Percentiles rank a stretch among this genome's conserved stretches.
These are phyloP conservation scores for Paramecium octaurelia DNA, from an alignment of 73 alveolate species.

Conservation along the genomic window DNA sequence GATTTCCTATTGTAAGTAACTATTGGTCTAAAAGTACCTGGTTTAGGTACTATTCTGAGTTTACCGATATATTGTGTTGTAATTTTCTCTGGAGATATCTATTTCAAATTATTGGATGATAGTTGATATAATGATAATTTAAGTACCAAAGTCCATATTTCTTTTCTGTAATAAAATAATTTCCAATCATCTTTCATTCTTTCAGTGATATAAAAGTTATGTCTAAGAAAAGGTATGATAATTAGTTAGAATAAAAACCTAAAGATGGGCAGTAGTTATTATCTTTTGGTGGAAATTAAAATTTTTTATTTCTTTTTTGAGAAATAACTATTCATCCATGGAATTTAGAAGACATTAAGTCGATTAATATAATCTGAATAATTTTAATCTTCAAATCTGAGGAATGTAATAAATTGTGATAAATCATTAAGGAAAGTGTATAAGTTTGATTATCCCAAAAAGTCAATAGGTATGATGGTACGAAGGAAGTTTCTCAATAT, in stretches of 20 bases:
- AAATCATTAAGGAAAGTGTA: background rate
- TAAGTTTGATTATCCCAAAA: background rate
- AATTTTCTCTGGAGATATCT: background rate
- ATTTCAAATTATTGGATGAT: background rate
- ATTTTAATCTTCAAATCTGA: constrained; percentile 54
- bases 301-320: background rate
- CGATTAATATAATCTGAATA: constrained; percentile 32
- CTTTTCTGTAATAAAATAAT: constrained; percentile 77
- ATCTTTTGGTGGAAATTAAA: background rate
- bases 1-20: constrained; percentile 78
- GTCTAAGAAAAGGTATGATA: constrained; percentile 41
- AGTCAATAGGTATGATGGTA: constrained; percentile 22
- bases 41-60: constrained; percentile 80
- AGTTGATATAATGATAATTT: constrained; percentile 56
- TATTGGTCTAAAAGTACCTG: constrained; percentile 82
- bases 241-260: background rate
- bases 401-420: background rate
- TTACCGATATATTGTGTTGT: constrained; percentile 69
- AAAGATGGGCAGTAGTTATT: background rate
- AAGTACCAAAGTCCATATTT: constrained; percentile 72
- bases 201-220: constrained; percentile 81
- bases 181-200: constrained; percentile 72
- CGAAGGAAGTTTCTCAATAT: background rate
- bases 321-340: constrained; percentile 13
- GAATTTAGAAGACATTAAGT: constrained; percentile 36